phyloP scores from a whole-genome alignment of 2,329 filamentous ascomycete species.

The Zymoseptoria ardabiliae region DNA sequence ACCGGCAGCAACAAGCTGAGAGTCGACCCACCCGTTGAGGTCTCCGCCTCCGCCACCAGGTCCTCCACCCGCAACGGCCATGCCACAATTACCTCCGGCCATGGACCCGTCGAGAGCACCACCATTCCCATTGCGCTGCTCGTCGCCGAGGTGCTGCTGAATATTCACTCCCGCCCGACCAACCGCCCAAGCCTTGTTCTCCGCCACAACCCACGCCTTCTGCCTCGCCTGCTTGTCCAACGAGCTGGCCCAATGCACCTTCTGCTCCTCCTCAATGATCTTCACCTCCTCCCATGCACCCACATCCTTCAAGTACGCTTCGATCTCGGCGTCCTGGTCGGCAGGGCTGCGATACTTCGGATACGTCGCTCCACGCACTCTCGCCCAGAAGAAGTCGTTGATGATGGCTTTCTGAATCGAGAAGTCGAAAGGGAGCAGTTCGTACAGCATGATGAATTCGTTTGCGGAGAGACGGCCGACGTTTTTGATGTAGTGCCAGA shows the following conservation, averaged over 20 bases:
- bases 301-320: background rate
- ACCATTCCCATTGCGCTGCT: background rate
- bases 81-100: background rate
- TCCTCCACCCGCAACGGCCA: no score
- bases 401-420: background rate
- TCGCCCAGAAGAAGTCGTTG: background rate
- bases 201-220: background rate
- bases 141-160: background rate
- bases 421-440: constrained; percentile 1
- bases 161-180: no score
- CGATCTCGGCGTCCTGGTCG: background rate
- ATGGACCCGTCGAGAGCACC: background rate
- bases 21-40: background rate
- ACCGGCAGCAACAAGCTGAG: background rate
- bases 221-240: background rate
- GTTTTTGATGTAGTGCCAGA: background rate
- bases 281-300: constrained; percentile 1
- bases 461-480: background rate
- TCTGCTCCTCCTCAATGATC: background rate
- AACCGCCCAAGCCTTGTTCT: background rate
- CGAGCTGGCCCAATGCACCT: background rate
- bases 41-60: no score
- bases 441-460: constrained; percentile 2
- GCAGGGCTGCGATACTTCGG: background rate
- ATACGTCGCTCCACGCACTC: background rate